Evolutionary conservation across 164 flowering plant species (phyloP).

Genomic region (Warburgia ugandensis): DNA sequence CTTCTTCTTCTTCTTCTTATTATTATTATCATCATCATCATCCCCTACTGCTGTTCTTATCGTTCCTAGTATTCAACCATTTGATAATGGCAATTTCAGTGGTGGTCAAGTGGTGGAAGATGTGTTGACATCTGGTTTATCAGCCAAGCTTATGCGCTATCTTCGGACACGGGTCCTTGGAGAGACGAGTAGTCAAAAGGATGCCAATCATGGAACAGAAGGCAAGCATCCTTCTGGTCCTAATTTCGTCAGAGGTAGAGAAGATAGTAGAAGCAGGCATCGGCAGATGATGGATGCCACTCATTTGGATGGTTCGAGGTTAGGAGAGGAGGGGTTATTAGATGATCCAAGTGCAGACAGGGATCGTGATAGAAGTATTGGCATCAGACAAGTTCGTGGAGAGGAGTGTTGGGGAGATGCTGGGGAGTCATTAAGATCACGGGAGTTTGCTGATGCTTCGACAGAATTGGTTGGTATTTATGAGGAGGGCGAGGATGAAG

Average conservation of each 20-base stretch:
- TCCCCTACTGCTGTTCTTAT: neutral
- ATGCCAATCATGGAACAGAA: conserved; percentile 35
- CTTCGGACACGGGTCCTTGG: conserved; percentile 86
- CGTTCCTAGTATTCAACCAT: neutral
- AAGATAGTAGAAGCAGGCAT: conserved; percentile 56
- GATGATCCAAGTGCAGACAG: conserved; percentile 37
- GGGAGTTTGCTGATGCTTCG: conserved; percentile 23
- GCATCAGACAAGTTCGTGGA: conserved; percentile 22
- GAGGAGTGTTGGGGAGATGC: conserved; percentile 37
- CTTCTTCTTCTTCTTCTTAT: conserved; percentile 2
- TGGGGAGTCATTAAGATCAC: conserved; percentile 22
- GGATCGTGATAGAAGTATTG: conserved; percentile 40
- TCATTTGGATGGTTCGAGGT: conserved; percentile 38
- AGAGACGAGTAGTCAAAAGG: conserved; percentile 59
- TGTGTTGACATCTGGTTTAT: conserved; percentile 79
- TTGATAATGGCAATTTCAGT: conserved; percentile 31
- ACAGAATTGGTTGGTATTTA: conserved; percentile 28
- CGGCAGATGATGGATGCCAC: conserved; percentile 45
- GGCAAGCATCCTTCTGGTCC: conserved; percentile 34
- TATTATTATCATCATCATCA: too few species aligned
- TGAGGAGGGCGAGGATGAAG: conserved; percentile 33
- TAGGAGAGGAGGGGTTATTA: conserved; percentile 31
- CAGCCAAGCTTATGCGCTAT: conserved; percentile 90
- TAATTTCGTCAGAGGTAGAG: conserved; percentile 43
- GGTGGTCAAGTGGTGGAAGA: conserved; percentile 84